Evolutionary conservation across 352 stramenopile genomes (phyloP).

Genomic region (Pythium rhizo-oryzae): DNA sequence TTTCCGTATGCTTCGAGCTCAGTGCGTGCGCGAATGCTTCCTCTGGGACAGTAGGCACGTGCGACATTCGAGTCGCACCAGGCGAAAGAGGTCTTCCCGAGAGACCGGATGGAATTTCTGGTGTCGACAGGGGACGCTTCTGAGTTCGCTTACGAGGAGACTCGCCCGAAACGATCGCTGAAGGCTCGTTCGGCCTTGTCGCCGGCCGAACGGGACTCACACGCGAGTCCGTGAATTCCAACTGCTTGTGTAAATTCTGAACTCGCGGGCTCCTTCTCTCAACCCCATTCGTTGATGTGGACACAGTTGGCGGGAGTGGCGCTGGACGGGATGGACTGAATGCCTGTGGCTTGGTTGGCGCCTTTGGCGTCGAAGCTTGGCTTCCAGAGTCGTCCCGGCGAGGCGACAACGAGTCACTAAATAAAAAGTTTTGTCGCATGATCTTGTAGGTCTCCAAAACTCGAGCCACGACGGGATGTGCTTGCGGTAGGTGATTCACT

Average conservation of each 20-base stretch:
- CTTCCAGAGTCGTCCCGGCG: background rate
- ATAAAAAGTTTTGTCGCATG: conserved; percentile 68
- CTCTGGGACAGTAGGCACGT: conserved; percentile 42
- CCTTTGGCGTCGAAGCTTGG: background rate
- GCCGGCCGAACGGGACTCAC: conserved; percentile 29
- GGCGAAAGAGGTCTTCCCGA: conserved; percentile 43
- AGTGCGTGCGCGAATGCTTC: conserved; percentile 49
- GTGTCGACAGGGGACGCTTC: conserved; percentile 44
- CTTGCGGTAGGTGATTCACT: conserved; percentile 50
- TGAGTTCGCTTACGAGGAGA: conserved; percentile 43
- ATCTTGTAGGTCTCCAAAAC: conserved; percentile 75
- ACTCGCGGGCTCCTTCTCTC: conserved; percentile 27
- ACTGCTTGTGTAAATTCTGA: conserved; percentile 26
- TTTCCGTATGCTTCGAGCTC: conserved; percentile 47
- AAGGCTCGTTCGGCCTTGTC: conserved; percentile 16
- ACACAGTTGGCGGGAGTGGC: conserved; percentile 3
- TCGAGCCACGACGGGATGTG: conserved; percentile 52
- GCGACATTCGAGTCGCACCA: conserved; percentile 52
- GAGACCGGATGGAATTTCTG: conserved; percentile 37
- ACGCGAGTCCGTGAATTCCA: background rate
- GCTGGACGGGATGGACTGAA: conserved; percentile 2
- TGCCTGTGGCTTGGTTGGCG: background rate
- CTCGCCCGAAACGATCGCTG: conserved; percentile 15
- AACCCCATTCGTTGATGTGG: background rate
- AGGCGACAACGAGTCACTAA: conserved; percentile 26